Conservation (phyloP, 2,329 filamentous ascomycete species). For the Colletotrichum phormii region DNA sequence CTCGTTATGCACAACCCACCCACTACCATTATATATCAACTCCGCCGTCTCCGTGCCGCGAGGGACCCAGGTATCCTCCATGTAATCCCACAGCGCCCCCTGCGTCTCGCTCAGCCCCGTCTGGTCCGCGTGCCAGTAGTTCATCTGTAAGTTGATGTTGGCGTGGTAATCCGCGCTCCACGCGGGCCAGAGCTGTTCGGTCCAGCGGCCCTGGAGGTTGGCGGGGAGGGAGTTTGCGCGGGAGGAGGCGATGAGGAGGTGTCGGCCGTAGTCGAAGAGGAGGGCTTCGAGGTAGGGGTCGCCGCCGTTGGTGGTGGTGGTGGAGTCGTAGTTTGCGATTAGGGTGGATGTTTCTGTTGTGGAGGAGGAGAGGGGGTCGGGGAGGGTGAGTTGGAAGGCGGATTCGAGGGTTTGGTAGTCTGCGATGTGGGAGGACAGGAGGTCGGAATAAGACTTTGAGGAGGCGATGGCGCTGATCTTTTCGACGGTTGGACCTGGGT, state of each 20-base stretch:
- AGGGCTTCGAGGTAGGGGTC: constrained; percentile 65
- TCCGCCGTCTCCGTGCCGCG: constrained; percentile 64
- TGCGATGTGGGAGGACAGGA: constrained; percentile 50
- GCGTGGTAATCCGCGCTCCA: constrained; percentile 67
- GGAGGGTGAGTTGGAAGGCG: constrained; percentile 56
- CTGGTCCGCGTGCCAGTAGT: constrained; percentile 67
- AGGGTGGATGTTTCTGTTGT: constrained; percentile 54
- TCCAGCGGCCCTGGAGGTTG: constrained; percentile 69
- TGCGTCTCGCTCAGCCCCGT: constrained; percentile 61
- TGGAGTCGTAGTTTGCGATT: constrained; percentile 46
- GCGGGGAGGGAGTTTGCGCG: constrained; percentile 63
- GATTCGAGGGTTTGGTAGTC: constrained; percentile 54
- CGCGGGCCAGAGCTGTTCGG: constrained; percentile 50
- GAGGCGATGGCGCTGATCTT: constrained; percentile 46
- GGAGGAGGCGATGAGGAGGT: constrained; percentile 67
- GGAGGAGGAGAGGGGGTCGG: constrained; percentile 55
- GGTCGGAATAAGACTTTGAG: constrained; percentile 43
- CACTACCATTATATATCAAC: constrained; percentile 63
- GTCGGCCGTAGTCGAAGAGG: constrained; percentile 64
- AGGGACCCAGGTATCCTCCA: constrained; percentile 64
- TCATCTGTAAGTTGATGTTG: constrained; percentile 73
- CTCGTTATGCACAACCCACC: constrained; percentile 68
- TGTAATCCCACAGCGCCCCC: constrained; percentile 62
- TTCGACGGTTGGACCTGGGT: constrained; percentile 55
- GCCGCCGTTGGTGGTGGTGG: constrained; percentile 53